Base-by-base conservation (phyloP, 306 rosid species). In the Ormosia semicastrata region DNA sequence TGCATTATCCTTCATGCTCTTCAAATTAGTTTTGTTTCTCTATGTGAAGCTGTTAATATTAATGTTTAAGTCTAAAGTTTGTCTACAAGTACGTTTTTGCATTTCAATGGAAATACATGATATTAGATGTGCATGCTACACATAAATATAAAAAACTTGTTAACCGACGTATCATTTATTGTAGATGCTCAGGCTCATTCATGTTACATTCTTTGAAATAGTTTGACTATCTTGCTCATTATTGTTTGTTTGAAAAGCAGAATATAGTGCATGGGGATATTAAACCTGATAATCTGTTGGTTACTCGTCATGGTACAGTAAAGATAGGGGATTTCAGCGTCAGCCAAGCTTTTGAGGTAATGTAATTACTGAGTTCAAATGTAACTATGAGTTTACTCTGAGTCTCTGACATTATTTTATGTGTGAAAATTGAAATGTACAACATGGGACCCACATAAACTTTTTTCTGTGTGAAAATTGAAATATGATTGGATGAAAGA, bases 311-410 rank as follows among this genome's bases (percentile, higher is more conserved):
- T 60, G 98, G 98, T 76, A 92, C 90, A 0, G 97, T 96, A 73
- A 96, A 93, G 91, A 96, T 96, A 13, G 99, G 97, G 66, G 99
- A 96, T 89, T 96, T 96, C 90, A 96, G 97, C 18, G 99, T 96
- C 81, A 96, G 99, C 92, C 99, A 96, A 88, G 99, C 97, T 74
- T 91, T 91, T 89, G 98, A 92, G 99, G 98, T 96, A 91, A 82
- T 65, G 54, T 40, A 34, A 79, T 69, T 82, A 18, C 65, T 12
- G 39, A 52, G 17, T 66, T 24, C 67, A 32, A 77, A 59, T 73
- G 54, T 69, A 50, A 77, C 56, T 83, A 44, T 56, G 62, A 66
- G 50, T 57, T 13, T 76, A 36, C 46, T 12, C 0, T 24, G 24
- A 24, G 24, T 24, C 24, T 24, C 2, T 33, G 70, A 53, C 49